Conservation (phyloP, 306 rosid species). For the Acmispon strigosus region DNA sequence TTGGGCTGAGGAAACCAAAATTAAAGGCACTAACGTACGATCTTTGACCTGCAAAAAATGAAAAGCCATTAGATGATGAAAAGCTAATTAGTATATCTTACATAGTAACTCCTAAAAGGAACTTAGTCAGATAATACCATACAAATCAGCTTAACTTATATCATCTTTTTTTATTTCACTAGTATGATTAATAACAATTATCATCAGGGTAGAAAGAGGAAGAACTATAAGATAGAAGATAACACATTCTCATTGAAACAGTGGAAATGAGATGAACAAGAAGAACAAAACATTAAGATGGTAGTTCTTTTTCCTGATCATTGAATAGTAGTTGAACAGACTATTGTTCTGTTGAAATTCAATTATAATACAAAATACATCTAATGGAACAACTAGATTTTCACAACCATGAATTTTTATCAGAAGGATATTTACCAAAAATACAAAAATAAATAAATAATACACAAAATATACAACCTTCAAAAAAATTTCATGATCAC, state of each 20-base stretch:
- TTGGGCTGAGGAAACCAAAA: constrained; percentile 59
- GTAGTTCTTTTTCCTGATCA: background rate
- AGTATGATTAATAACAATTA: background rate
- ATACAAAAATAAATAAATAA: background rate
- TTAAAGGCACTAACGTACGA: constrained; percentile 51
- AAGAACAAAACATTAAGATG: constrained; percentile 11
- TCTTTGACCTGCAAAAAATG: constrained; percentile 58
- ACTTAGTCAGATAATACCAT: background rate
- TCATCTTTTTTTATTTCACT: background rate
- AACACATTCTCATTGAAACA: background rate
- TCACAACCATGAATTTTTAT: background rate
- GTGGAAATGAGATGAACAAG: constrained; percentile 5
- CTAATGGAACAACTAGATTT: background rate
- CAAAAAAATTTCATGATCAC: constrained; percentile 38
- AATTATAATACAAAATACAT: background rate
- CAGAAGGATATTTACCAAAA: background rate
- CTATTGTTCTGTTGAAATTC: constrained; percentile 2
- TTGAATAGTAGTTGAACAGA: constrained; percentile 3
- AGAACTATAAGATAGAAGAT: constrained; percentile 2
- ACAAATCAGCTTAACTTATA: constrained; percentile 13
- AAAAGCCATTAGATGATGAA: constrained; percentile 22
- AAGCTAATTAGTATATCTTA: background rate
- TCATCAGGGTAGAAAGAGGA: constrained; percentile 13
- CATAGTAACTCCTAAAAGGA: background rate
- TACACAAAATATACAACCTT: constrained; percentile 38